phyloP scores from a whole-genome alignment of 208 protist species.

The Histomonas meleagridis region DNA sequence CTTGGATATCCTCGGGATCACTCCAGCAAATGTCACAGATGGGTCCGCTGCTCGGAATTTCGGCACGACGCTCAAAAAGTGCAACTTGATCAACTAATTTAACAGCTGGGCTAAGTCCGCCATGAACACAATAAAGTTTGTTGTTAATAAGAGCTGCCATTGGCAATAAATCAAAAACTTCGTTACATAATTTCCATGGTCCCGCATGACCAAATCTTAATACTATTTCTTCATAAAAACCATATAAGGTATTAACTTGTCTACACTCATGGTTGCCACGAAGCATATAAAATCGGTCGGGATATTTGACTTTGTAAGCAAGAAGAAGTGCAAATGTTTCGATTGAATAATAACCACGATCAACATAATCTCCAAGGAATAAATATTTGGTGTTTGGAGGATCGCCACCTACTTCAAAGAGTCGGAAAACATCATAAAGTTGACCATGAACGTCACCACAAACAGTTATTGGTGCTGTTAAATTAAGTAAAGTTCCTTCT shows the following conservation, averaged over 20 bases:
- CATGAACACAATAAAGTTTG: slow-evolving; percentile 9
- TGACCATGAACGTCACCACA: slow-evolving; percentile 38
- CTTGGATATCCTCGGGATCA: slow-evolving; percentile 58
- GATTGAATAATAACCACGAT: background rate
- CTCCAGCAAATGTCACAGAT: background rate
- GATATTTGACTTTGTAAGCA: slow-evolving; percentile 52
- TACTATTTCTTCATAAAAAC: slow-evolving; percentile 72
- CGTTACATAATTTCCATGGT: slow-evolving; percentile 65
- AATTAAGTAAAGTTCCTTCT: slow-evolving; percentile 44
- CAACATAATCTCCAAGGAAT: slow-evolving; percentile 30
- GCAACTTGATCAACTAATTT: background rate
- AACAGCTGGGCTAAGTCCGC: background rate
- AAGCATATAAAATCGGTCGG: slow-evolving; percentile 68
- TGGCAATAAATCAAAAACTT: slow-evolving; percentile 69
- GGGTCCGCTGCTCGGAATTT: background rate
- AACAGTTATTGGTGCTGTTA: slow-evolving; percentile 46
- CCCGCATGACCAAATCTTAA: slow-evolving; percentile 68
- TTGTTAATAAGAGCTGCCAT: slow-evolving; percentile 58
- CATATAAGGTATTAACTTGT: slow-evolving; percentile 76
- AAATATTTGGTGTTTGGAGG: background rate
- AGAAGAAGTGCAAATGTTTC: background rate
- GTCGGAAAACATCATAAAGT: slow-evolving; percentile 27
- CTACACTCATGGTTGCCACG: slow-evolving; percentile 77
- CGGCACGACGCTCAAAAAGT: background rate
- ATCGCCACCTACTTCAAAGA: slow-evolving; percentile 11